Evolutionary conservation across 2,329 filamentous ascomycete species (phyloP).

Genomic region (Hymenoscyphus scutula): DNA sequence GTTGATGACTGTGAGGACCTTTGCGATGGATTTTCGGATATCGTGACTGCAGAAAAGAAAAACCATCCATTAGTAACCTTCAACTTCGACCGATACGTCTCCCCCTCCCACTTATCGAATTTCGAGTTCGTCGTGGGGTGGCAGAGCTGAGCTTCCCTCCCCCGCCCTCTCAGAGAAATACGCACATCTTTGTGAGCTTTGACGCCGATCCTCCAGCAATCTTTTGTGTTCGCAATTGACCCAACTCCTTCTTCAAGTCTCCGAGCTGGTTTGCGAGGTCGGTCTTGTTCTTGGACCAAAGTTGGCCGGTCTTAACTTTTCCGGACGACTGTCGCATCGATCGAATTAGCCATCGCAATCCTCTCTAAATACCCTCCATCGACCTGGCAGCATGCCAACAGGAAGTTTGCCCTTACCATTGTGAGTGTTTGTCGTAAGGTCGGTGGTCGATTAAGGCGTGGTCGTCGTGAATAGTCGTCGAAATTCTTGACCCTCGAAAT

Average conservation of each 20-base stretch:
- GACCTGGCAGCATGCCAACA: slow-evolving; percentile 4
- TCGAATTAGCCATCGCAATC: slow-evolving; percentile 29
- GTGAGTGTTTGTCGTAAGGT: slow-evolving; percentile 25
- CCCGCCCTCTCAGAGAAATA: slow-evolving; percentile 23
- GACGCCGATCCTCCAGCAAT: slow-evolving; percentile 86
- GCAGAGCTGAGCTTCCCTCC: neutral
- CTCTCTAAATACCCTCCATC: slow-evolving; percentile 4
- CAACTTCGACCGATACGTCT: neutral
- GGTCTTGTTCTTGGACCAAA: slow-evolving; percentile 99
- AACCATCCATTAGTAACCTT: slow-evolving; percentile 3
- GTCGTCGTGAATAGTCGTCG: slow-evolving; percentile 13
- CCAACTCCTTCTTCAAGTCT: slow-evolving; percentile 94
- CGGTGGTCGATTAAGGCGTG: slow-evolving; percentile 15
- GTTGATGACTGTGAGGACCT: slow-evolving; percentile 99
- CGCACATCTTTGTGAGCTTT: slow-evolving; percentile 98
- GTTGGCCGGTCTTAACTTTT: slow-evolving; percentile 91
- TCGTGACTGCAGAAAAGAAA: slow-evolving; percentile 68
- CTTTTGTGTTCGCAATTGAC: slow-evolving; percentile 97
- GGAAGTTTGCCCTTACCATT: slow-evolving; percentile 21
- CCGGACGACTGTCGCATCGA: slow-evolving; percentile 51
- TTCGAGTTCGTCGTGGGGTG: neutral
- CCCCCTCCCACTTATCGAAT: neutral
- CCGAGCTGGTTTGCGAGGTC: slow-evolving; percentile 93
- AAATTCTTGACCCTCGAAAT: slow-evolving; percentile 12
- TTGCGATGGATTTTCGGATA: slow-evolving; percentile 98